Conservation (phyloP, 257 asterid genomes). For the Cinchona pubescens region DNA sequence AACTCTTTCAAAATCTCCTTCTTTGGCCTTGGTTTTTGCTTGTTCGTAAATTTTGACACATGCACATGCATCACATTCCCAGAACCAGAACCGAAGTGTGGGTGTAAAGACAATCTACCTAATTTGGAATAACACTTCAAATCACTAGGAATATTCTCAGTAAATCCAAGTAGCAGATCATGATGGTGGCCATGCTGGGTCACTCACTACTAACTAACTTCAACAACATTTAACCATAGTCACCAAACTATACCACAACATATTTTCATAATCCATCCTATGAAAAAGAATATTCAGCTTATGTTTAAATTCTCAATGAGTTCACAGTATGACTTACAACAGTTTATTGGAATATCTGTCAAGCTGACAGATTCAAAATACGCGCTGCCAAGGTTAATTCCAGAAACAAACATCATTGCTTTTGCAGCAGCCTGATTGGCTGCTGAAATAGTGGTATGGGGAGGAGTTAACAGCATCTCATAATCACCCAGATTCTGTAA, state of each 20-base stretch:
- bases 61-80: not conserved
- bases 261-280: not conserved
- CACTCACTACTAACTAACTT: not conserved
- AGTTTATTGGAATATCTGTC: slow-evolving; percentile 63
- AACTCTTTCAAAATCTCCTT: not conserved
- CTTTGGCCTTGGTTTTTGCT: not conserved
- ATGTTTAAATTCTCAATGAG: not conserved
- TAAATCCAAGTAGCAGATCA: not conserved
- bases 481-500: slow-evolving; percentile 70
- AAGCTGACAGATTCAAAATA: slow-evolving; percentile 70
- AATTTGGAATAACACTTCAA: too few relatives aligned
- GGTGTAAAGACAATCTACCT: not conserved
- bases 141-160: too few relatives aligned
- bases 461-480: slow-evolving; percentile 78
- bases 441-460: slow-evolving; percentile 61
- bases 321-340: slow-evolving; percentile 52
- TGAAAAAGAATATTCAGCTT: not conserved
- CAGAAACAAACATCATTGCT: slow-evolving; percentile 78
- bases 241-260: not conserved
- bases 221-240: not conserved
- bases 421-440: slow-evolving; percentile 93
- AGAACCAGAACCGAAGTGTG: not conserved
- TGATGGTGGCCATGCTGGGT: not conserved
- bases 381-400: slow-evolving; percentile 44
- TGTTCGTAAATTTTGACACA: not conserved